Base-by-base conservation (phyloP, 1,139 yeast genomes). In the Barnettozyma hawaiiensis region DNA sequence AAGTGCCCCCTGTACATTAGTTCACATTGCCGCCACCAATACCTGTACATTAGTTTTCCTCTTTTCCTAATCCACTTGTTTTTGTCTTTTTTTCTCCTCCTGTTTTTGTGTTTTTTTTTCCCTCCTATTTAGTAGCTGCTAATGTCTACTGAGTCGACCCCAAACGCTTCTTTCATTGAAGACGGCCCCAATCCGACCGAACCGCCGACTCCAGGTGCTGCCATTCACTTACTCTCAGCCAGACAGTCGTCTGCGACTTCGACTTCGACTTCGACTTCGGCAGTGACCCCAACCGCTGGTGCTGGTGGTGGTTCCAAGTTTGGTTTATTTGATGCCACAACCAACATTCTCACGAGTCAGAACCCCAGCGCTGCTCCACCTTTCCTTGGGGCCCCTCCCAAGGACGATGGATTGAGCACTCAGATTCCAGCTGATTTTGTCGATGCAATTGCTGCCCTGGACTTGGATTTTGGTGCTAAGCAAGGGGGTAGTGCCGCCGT, bases 241-340 rank as follows among this genome's bases (percentile, higher is more conserved):
- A 37, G 41, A 32, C 32, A 42, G 2, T 41, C 52, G 10, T 41
- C 55, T 4, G 31, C 47, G 24, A 42, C 52, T 5, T 45, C 52
- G 2, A 47, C 57, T 10, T 45, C 48, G 6, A 15, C 35, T 18
- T 12, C 28, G 10, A 29, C 38, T 12, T 51, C 69, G n/a, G n/a
- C n/a, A n/a, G n/a, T n/a, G n/a, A n/a, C n/a, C n/a, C n/a, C n/a
- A n/a, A n/a, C n/a, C n/a, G n/a, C n/a, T n/a, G n/a, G n/a, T n/a
- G n/a, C n/a, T n/a, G n/a, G n/a, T 55, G 53, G 63, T 47, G 39
- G 66, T 50, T 53, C 71, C 57, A 52, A 65, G 54, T 51, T 66
- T 50, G 60, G 62, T 44, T 49, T 64, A 45, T 53, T 61, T 48
- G 55, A 50, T 19, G 53, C 50, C 34, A 47, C 51, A 22, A 49